Percentiles rank a stretch among this genome's conserved stretches.
Conservation (phyloP, 441 rosid species). For the Adansonia grandidieri region DNA sequence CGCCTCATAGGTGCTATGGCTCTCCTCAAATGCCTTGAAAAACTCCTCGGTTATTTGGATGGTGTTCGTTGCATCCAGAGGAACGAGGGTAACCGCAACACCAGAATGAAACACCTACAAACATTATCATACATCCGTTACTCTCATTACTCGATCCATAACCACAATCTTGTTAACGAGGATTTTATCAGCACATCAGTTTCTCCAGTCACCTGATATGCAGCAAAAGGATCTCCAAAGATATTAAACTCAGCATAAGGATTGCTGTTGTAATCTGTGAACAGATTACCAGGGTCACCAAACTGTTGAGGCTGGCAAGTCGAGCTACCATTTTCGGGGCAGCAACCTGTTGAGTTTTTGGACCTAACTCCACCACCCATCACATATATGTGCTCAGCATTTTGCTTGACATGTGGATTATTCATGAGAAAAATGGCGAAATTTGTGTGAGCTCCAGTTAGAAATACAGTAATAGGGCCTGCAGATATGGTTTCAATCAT, state of each 20-base stretch:
- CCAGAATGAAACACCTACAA: constrained; percentile 88
- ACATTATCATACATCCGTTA: neutral
- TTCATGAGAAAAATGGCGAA: constrained; percentile 74
- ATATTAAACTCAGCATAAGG: constrained; percentile 93
- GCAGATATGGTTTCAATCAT: constrained; percentile 60
- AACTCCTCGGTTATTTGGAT: constrained; percentile 62
- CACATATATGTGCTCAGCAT: constrained; percentile 67
- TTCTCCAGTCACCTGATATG: constrained; percentile 61
- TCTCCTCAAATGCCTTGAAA: constrained; percentile 61
- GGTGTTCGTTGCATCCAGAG: constrained; percentile 90
- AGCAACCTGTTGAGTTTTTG: constrained; percentile 64
- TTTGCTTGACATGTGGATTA: constrained; percentile 72
- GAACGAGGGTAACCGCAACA: constrained; percentile 76
- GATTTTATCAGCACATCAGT: neutral
- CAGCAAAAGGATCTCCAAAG: constrained; percentile 86
- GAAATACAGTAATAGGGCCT: constrained; percentile 61
- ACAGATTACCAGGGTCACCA: constrained; percentile 71
- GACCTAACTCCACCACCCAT: constrained; percentile 93
- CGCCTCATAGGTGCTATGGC: constrained; percentile 71
- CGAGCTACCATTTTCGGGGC: constrained; percentile 46
- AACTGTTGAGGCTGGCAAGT: constrained; percentile 62
- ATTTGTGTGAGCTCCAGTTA: constrained; percentile 77
- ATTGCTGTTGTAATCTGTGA: constrained; percentile 60
- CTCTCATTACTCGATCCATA: neutral
- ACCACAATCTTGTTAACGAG: neutral